A percentile compares a stretch with the other conserved stretches of the same genome.
These are phyloP conservation scores for Penicillium roqueforti DNA, from an alignment of 495 filamentous ascomycete genomes.

Conservation along the genomic window DNA sequence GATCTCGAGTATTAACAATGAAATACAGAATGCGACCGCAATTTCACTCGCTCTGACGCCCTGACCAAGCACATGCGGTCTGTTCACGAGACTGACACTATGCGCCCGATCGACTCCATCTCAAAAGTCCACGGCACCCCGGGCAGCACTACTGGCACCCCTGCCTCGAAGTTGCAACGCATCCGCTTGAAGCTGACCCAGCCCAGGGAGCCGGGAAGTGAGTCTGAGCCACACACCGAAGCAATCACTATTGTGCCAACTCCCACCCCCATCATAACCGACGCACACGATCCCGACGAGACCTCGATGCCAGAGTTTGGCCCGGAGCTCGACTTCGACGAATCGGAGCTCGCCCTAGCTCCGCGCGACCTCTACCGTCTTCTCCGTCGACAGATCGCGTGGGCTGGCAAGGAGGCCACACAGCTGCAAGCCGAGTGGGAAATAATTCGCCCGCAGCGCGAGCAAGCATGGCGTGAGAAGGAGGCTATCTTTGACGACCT, in stretches of 20 bases:
- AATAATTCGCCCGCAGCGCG: constrained; percentile 59
- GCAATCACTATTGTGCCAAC: constrained; percentile 45
- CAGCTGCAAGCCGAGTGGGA: constrained; percentile 61
- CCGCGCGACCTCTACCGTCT: constrained; percentile 67
- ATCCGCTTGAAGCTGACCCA: constrained; percentile 62
- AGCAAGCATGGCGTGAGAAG: constrained; percentile 80
- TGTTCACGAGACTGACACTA: constrained; percentile 92
- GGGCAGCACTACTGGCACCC: constrained; percentile 34
- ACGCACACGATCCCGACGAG: constrained; percentile 43
- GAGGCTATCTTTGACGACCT: constrained; percentile 61
- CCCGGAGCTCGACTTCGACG: constrained; percentile 54
- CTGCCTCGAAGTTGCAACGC: constrained; percentile 55
- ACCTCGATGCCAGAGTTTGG: constrained; percentile 40
- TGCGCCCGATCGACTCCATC: constrained; percentile 82
- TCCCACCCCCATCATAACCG: constrained; percentile 37
- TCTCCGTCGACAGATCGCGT: constrained; percentile 72
- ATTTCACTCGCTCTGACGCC: constrained; percentile 94
- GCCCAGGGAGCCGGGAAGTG: constrained; percentile 37
- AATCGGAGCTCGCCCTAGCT: constrained; percentile 64
- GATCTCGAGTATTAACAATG: not conserved
- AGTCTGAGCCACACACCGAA: constrained; percentile 51
- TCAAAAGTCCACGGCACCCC: constrained; percentile 50
- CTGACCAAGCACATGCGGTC: constrained; percentile 98
- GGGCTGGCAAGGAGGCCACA: constrained; percentile 69
- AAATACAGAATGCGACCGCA: constrained; percentile 80